Evolutionary conservation across 1,284 basidiomycete genomes (phyloP), one percentile per base, ranked within the genome.

Genomic region (Boletus mariae): DNA sequence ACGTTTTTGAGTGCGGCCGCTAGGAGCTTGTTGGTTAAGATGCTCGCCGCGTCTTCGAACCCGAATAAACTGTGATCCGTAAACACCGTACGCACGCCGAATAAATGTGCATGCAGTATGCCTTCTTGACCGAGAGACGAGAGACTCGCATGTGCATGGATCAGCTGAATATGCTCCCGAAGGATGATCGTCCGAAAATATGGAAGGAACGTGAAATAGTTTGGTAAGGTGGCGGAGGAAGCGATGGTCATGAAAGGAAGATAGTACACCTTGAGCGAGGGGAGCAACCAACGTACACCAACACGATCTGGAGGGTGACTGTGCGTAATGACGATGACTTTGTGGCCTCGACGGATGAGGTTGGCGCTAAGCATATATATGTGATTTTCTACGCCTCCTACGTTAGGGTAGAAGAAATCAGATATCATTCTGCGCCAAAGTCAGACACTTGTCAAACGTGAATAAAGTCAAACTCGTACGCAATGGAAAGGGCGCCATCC

Each of bases 11-110:
- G 74, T 1, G 88, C 89, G 13, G 84, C 92, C 12, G 85, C 88
- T 28, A 99, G 76, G 37, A 99, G 79, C 70, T 99, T 99, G 76
- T 99, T 99, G 5, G 97, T 98, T 59, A 98, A 74, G 46, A 99
- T 95, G 62, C 94, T 94, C 0, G 94, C 94, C 15, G 94, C 94
- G 64, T 98, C 95, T 44, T 92, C 93, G 61, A 99, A 94, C 0
- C 93, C 94, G 63, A 98, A 99, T 25, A 99, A 74, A 61, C 90
- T 94, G 66, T 99, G 97, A 70, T 99, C 97, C 1, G 97, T 98
- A 69, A 99, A 98, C 9, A 97, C 90, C 0, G 92, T 92, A 20
- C 89, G 82, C 11, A 95, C 79, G 7, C 87, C 88, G 70, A 97
- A 78, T 28, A 91, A 73, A 60, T 93, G 89, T 0, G 93, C 85